Base-by-base conservation (phyloP, 202 grass and related monocot species). In the Digitaria exilis region DNA sequence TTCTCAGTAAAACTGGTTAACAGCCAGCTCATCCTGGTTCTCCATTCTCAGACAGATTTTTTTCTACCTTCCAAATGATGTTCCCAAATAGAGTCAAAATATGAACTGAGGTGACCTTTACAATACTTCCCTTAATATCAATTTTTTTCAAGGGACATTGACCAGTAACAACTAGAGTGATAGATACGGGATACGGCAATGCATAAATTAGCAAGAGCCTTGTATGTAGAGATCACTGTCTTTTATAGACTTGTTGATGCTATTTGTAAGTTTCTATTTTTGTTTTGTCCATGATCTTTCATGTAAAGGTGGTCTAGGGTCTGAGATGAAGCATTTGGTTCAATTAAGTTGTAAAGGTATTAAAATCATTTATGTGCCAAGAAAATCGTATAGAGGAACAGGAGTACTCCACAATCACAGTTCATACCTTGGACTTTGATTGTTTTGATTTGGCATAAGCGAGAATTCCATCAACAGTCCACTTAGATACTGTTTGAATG, bases 381-480 rank as follows among this genome's bases (percentile, higher is more conserved):
- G n/a, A n/a, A 34, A 29, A 30, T 48, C 60, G 29, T 37, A 13
- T 51, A 5, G 49, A 51, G 49, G 49, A 51, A 51, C 19, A n/a
- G 50, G 50, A 21, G 19, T n/a, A 54, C 19, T 7, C 14, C 12
- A 31, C 4, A 62, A 14, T 7, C 1, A 35, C 39, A 26, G 41
- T 45, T 69, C 41, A 8, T 73, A 76, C 86, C 80, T 88, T 83
- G 3, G 5, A 0, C 13, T 69, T 69, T 45, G 66, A 69, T 17
- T 54, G 37, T 30, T 56, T 71, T 76, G 79, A 55, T 82, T 87
- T 87, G 25, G 0, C 80, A 65, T 88, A 57, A 25, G 44, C 24
- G 61, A 88, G 72, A 24, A 88, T 88, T 65, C 86, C 86, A 32
- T 88, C 74, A 49, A 88, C 58, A 59, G 37, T 88, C 86, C 86